Evolutionary conservation across 1,284 basidiomycete species (phyloP).

Genomic region (Papiliotrema laurentii): DNA sequence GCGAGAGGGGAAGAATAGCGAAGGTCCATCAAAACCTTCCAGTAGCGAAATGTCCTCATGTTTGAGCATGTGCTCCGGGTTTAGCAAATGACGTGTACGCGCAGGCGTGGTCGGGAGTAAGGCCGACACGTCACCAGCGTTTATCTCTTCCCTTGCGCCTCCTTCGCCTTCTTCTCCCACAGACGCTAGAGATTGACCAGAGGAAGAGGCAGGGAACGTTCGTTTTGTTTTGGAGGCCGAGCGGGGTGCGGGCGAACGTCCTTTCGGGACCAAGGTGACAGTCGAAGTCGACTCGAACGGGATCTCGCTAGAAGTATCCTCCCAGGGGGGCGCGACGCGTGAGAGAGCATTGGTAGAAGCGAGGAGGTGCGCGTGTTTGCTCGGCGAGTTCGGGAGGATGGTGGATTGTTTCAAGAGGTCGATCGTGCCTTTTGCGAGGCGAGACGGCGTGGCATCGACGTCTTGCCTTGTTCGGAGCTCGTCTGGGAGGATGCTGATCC

Average conservation of each 20-base stretch:
- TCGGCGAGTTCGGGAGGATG: neutral
- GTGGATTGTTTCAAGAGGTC: neutral
- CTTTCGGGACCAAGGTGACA: slow-evolving; percentile 1
- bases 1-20: neutral
- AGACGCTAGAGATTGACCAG: slow-evolving; percentile 19
- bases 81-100: slow-evolving; percentile 1
- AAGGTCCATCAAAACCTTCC: neutral
- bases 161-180: slow-evolving; percentile 19
- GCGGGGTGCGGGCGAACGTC: neutral
- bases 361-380: slow-evolving; percentile 2
- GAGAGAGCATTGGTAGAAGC: slow-evolving; percentile 11
- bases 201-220: slow-evolving; percentile 26
- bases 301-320: neutral
- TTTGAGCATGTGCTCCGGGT: neutral
- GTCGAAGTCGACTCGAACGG: neutral
- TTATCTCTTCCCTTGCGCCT: no score
- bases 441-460: neutral
- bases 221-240: slow-evolving; percentile 9
- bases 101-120: slow-evolving; percentile 8
- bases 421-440: neutral
- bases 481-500: slow-evolving; percentile 1
- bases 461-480: neutral
- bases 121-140: slow-evolving; percentile 1
- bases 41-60: slow-evolving; percentile 2
- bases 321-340: slow-evolving; percentile 12